A percentile compares a stretch with the other conserved stretches of the same genome.
These are phyloP conservation scores for Boletus barrowsii DNA, from an alignment of 768 basidiomycete genomes.

Conservation along the genomic window DNA sequence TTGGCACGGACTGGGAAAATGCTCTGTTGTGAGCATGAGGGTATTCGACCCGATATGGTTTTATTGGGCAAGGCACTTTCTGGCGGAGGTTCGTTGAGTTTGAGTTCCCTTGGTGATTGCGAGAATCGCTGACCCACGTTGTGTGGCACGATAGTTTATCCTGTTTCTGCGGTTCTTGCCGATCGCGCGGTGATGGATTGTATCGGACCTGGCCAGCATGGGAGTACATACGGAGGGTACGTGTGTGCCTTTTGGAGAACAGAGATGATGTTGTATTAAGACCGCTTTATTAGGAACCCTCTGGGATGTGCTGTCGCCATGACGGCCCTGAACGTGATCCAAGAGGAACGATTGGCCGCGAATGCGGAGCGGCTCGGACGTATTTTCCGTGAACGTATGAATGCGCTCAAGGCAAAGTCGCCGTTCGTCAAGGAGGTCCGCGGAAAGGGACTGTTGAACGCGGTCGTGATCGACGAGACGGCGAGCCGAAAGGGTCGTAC, in stretches of 20 bases:
- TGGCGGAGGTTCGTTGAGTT: conserved; percentile 69
- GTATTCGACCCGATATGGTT: conserved; percentile 86
- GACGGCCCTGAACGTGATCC: conserved; percentile 86
- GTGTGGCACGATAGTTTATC: conserved; percentile 62
- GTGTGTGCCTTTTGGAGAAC: conserved; percentile 7
- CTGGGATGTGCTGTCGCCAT: conserved; percentile 95
- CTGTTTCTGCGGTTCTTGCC: conserved; percentile 92
- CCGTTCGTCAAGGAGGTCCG: conserved; percentile 78
- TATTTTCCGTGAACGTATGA: conserved; percentile 67
- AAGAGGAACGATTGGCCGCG: conserved; percentile 81
- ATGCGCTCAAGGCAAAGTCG: conserved; percentile 47
- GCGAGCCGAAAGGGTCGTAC: conserved; percentile 73
- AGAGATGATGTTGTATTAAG: background rate
- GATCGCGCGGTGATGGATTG: conserved; percentile 91
- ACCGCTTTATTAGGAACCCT: conserved; percentile 61
- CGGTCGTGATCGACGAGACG: conserved; percentile 86
- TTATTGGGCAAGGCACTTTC: conserved; percentile 96
- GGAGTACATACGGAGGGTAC: conserved; percentile 92
- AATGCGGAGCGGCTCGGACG: conserved; percentile 78
- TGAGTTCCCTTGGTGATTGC: background rate
- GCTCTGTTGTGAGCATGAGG: conserved; percentile 86
- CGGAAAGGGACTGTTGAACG: conserved; percentile 87
- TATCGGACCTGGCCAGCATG: conserved; percentile 94
- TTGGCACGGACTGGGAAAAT: conserved; percentile 92
- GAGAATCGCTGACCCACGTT: conserved; percentile 6